Evolutionary conservation across 2,329 filamentous ascomycete species (phyloP).

Genomic region (Stemphylium vesicarium): DNA sequence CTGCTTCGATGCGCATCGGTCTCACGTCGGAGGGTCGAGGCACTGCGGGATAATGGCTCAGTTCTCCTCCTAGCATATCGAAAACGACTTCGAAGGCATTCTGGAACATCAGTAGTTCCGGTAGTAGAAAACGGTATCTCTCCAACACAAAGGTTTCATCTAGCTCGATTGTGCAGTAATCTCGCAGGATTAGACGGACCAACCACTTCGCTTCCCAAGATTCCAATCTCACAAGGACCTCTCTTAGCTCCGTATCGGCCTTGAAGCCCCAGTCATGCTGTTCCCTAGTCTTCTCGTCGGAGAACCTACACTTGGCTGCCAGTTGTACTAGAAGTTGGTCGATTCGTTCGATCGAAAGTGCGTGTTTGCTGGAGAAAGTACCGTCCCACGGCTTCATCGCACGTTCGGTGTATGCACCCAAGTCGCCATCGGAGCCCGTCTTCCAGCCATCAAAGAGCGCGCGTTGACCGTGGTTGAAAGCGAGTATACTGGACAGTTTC

Average conservation of each 20-base stretch:
- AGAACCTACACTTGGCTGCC: constrained; percentile 73
- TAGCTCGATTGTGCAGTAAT: constrained; percentile 71
- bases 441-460: constrained; percentile 69
- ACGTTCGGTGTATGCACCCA: constrained; percentile 73
- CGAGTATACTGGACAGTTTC: constrained; percentile 71
- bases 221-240: constrained; percentile 53
- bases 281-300: constrained; percentile 60
- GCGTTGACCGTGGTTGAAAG: constrained; percentile 67
- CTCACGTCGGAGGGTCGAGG: constrained; percentile 44
- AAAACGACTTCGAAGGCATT: constrained; percentile 70
- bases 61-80: constrained; percentile 56
- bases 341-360: constrained; percentile 72
- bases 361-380: constrained; percentile 38
- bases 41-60: constrained; percentile 47
- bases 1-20: constrained; percentile 47
- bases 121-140: constrained; percentile 72
- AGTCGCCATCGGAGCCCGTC: constrained; percentile 65
- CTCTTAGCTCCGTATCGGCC: constrained; percentile 34
- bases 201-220: constrained; percentile 87
- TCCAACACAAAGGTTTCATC: constrained; percentile 63
- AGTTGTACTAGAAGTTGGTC: constrained; percentile 69
- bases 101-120: constrained; percentile 72
- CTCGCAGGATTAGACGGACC: constrained; percentile 79
- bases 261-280: constrained; percentile 27
- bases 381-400: constrained; percentile 66